Conservation (phyloP, 2,329 filamentous ascomycete species). For the Talaromyces sp. region DNA sequence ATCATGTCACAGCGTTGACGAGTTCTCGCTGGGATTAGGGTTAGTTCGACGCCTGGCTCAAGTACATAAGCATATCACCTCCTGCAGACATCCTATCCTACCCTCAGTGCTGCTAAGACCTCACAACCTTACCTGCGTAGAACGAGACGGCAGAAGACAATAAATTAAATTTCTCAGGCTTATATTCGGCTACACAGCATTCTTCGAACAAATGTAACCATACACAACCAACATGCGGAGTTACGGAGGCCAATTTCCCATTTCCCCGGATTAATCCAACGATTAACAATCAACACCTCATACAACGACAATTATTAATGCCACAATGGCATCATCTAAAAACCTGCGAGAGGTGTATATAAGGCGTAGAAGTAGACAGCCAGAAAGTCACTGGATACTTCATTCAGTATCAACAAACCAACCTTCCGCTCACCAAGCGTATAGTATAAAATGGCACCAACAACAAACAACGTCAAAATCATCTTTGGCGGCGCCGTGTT, state of each 20-base stretch:
- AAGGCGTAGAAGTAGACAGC: neutral
- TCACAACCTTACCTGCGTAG: neutral
- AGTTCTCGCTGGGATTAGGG: neutral
- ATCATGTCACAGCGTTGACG: neutral
- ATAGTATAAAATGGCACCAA: neutral
- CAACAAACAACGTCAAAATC: constrained; percentile 12
- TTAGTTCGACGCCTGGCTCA: neutral
- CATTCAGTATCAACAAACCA: no score
- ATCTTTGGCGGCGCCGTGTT: constrained; percentile 9
- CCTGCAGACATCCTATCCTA: no score
- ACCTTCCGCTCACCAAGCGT: no score
- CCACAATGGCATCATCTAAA: neutral
- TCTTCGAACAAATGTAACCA: neutral
- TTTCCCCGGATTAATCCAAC: neutral
- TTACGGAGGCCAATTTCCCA: neutral
- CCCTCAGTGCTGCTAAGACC: neutral
- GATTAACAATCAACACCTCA: neutral
- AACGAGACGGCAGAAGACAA: neutral
- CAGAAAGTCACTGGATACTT: neutral
- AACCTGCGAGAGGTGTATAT: neutral
- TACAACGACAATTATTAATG: neutral
- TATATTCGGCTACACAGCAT: neutral
- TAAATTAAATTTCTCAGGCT: neutral
- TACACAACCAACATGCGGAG: neutral
- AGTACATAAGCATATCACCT: neutral